These are phyloP conservation scores for Avena insularis DNA, from an alignment of 176 grass and related monocot species.

Conservation along the genomic window DNA sequence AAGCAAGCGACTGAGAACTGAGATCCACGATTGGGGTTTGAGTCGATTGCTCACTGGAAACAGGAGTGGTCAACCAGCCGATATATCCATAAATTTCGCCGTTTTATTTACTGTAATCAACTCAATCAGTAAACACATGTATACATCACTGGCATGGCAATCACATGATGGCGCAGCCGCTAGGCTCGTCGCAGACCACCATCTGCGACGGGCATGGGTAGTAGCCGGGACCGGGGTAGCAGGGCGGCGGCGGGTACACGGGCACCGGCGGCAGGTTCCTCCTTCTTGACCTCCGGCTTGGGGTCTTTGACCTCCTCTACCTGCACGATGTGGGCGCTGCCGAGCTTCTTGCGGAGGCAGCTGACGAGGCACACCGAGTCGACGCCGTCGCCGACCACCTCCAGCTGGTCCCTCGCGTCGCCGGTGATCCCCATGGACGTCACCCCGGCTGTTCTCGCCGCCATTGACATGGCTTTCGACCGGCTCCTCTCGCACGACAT, in stretches of 20 bases:
- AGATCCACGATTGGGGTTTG: not conserved
- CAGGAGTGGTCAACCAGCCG: not conserved
- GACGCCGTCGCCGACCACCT: constrained; percentile 45
- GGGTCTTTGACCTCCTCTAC: constrained; percentile 42
- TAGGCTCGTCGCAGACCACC: constrained; percentile 18
- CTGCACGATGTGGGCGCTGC: constrained; percentile 34
- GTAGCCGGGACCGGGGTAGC: constrained; percentile 25
- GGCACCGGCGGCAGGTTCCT: not conserved
- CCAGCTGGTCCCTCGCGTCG: constrained; percentile 39
- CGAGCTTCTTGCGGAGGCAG: constrained; percentile 46
- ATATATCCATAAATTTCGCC: not conserved
- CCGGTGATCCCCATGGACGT: constrained; percentile 22
- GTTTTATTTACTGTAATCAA: not conserved
- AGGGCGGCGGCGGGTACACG: not conserved
- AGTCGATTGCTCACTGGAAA: not conserved
- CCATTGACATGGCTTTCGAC: constrained; percentile 24
- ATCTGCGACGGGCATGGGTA: constrained; percentile 19
- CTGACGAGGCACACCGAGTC: constrained; percentile 33
- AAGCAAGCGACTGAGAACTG: not conserved
- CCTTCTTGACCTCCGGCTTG: not conserved
- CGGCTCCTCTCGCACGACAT: constrained; percentile 51
- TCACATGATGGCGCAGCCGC: constrained; percentile 45
- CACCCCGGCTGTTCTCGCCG: constrained; percentile 12
- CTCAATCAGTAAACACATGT: not conserved
- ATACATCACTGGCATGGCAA: not conserved